Conservation (phyloP, 208 protist genomes). For the Crithidia expoeki region DNA sequence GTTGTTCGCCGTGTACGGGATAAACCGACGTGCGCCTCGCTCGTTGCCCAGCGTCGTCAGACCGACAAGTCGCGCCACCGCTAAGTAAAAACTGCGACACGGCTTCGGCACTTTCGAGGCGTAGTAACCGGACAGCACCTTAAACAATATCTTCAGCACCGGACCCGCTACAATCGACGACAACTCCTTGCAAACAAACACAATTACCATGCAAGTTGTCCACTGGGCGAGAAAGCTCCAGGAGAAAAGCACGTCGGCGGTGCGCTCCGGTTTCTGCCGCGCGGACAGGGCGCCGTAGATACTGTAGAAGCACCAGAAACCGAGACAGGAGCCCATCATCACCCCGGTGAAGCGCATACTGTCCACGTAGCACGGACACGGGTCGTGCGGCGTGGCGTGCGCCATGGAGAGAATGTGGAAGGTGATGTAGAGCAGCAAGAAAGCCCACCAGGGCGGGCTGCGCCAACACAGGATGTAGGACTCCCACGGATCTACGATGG, state of each 20-base stretch:
- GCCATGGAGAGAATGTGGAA: constrained; percentile 46
- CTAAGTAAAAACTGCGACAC: constrained; percentile 32
- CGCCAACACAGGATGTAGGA: constrained; percentile 21
- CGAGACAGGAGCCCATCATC: constrained; percentile 45
- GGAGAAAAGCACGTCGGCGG: constrained; percentile 33
- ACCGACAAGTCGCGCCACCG: constrained; percentile 35
- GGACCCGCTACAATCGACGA: constrained; percentile 29
- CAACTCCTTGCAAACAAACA: constrained; percentile 54
- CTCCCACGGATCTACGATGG: constrained; percentile 48
- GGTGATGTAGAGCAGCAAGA: constrained; percentile 35
- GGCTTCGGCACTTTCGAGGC: constrained; percentile 23
- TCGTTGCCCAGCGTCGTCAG: constrained; percentile 40
- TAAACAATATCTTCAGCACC: constrained; percentile 51
- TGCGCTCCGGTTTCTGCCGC: constrained; percentile 17
- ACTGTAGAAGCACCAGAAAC: constrained; percentile 39
- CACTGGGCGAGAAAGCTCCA: constrained; percentile 48
- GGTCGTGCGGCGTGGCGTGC: constrained; percentile 62
- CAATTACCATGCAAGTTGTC: constrained; percentile 42
- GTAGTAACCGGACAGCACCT: constrained; percentile 41
- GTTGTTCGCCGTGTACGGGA: constrained; percentile 39
- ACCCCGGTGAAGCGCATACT: constrained; percentile 67
- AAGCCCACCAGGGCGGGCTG: constrained; percentile 39
- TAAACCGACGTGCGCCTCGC: constrained; percentile 22
- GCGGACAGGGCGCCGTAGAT: constrained; percentile 36
- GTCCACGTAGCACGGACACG: constrained; percentile 79